These are phyloP conservation scores for Ceratocystis harringtonii DNA, from an alignment of 2,329 filamentous ascomycete species.

Conservation along the genomic window DNA sequence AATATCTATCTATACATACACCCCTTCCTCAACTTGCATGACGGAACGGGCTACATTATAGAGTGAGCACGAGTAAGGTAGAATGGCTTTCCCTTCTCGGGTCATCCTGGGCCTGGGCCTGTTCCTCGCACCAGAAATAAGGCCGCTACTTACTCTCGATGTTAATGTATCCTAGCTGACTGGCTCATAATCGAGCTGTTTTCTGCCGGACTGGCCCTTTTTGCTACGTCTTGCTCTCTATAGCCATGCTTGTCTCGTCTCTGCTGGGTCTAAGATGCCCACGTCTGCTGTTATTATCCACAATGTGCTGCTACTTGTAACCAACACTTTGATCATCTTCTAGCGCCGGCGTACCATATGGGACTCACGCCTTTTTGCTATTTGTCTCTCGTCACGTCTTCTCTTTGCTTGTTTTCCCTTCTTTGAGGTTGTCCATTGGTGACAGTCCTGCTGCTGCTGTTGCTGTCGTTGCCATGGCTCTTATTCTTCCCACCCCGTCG, in stretches of 20 bases:
- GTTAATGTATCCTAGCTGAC: not conserved
- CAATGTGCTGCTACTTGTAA: not conserved
- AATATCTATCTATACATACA: not conserved
- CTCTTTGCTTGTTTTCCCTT: not conserved
- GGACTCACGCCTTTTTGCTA: not conserved
- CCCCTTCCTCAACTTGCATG: not conserved
- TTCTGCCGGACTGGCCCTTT: not conserved
- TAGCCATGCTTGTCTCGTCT: not conserved
- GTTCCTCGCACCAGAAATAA: not conserved
- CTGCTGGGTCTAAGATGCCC: not conserved
- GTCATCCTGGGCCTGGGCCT: not conserved
- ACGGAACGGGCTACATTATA: not conserved
- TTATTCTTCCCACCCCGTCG: not conserved
- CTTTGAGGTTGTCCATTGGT: not conserved
- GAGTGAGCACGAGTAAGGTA: not conserved
- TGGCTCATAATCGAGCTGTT: not conserved
- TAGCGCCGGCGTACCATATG: not conserved
- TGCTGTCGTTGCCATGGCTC: not conserved
- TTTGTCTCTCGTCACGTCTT: not conserved
- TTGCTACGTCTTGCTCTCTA: not conserved
- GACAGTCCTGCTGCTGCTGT: not conserved
- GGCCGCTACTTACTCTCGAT: not conserved
- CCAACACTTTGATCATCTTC: constrained; percentile 3
- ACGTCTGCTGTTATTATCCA: not conserved
- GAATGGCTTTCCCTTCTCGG: not conserved